Conservation (phyloP, 768 basidiomycete genomes). For the Suillus alpinus region DNA sequence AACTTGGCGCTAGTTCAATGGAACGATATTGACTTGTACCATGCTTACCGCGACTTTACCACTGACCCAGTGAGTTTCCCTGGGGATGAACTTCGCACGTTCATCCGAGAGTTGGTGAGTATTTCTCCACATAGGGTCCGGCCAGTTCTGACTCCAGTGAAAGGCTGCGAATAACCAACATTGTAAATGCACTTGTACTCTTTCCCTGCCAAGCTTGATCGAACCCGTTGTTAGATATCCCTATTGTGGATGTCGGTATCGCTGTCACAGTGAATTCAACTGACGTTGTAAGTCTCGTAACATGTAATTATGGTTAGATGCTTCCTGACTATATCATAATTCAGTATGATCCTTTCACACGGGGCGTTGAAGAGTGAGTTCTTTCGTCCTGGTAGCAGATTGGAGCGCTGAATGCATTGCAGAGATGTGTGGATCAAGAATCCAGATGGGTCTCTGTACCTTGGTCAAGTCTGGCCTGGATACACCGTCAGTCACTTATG, state of each 20-base stretch:
- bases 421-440: slow-evolving; percentile 76
- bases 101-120: slow-evolving; percentile 57
- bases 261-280: slow-evolving; percentile 54
- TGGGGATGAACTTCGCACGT: slow-evolving; percentile 46
- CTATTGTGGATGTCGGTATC: slow-evolving; percentile 67
- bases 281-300: slow-evolving; percentile 49
- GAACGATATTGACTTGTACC: slow-evolving; percentile 77
- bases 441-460: slow-evolving; percentile 66
- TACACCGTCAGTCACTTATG: slow-evolving; percentile 46
- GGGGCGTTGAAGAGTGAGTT: slow-evolving; percentile 56
- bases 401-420: background rate
- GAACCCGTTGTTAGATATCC: slow-evolving; percentile 46
- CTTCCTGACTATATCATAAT: background rate
- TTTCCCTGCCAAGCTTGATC: background rate
- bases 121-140: background rate
- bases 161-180: slow-evolving; percentile 29
- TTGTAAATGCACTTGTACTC: slow-evolving; percentile 14
- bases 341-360: slow-evolving; percentile 66
- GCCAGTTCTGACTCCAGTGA: slow-evolving; percentile 5
- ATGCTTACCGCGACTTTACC: slow-evolving; percentile 68
- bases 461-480: slow-evolving; percentile 79
- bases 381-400: background rate
- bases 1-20: slow-evolving; percentile 52
- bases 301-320: background rate
- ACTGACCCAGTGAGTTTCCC: slow-evolving; percentile 65